Percentiles rank a stretch among this genome's conserved stretches.
Conservation (phyloP, 768 basidiomycete species). For the Panaeolus papilionaceus region DNA sequence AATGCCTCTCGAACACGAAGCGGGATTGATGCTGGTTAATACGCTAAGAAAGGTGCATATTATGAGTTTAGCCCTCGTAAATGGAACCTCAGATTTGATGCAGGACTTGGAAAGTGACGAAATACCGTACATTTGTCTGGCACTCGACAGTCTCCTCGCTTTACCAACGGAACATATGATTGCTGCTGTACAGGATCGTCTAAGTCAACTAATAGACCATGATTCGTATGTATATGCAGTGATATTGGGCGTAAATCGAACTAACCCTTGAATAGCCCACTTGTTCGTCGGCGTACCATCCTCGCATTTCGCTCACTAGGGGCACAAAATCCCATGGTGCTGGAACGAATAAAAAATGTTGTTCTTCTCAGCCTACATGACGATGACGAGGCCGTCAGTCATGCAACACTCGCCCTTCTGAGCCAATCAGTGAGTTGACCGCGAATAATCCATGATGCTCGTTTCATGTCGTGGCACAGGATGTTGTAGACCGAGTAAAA, state of each 20-base stretch:
- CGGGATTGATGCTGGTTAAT: conserved; percentile 86
- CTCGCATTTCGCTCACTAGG: conserved; percentile 63
- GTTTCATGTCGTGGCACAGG: neutral
- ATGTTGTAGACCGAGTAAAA: neutral
- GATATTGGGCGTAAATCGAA: conserved; percentile 17
- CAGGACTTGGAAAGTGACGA: conserved; percentile 76
- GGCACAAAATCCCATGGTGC: conserved; percentile 47
- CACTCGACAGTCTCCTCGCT: conserved; percentile 71
- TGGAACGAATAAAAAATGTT: conserved; percentile 47
- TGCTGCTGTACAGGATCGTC: conserved; percentile 73
- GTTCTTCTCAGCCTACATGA: conserved; percentile 51
- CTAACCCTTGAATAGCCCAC: conserved; percentile 28
- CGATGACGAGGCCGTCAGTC: conserved; percentile 46
- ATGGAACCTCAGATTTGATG: conserved; percentile 4
- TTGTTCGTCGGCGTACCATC: conserved; percentile 67
- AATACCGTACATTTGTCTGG: conserved; percentile 67
- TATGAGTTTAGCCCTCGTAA: neutral
- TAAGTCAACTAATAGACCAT: conserved; percentile 72
- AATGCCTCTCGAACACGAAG: conserved; percentile 72
- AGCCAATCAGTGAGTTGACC: conserved; percentile 9
- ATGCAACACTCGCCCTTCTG: conserved; percentile 50
- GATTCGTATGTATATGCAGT: conserved; percentile 69
- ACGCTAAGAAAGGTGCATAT: conserved; percentile 76
- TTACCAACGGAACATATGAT: conserved; percentile 70
- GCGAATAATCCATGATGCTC: neutral